phyloP scores from a whole-genome alignment of 2,329 filamentous ascomycete genomes.

The Colletotrichum sp. region DNA sequence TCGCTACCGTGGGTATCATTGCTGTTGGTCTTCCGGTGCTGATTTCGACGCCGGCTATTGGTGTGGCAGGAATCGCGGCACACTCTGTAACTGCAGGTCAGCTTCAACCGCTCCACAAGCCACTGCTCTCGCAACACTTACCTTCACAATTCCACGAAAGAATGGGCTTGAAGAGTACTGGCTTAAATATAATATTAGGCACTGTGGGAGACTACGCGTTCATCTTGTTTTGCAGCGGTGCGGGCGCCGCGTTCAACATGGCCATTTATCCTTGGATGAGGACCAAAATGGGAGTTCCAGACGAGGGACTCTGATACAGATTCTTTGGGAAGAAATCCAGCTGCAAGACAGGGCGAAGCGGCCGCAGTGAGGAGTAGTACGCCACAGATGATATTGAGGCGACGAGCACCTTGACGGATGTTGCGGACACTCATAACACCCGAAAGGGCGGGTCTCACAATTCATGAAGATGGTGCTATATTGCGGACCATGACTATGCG shows the following conservation, averaged over 20 bases:
- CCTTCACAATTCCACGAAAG: rapidly evolving
- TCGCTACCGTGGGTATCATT: neutral
- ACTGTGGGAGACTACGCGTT: rapidly evolving
- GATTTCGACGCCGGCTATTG: neutral
- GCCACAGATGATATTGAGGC: neutral
- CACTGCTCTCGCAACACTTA: neutral
- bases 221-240: neutral
- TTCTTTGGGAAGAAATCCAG: neutral
- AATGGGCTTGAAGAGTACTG: neutral
- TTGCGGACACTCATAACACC: rapidly evolving
- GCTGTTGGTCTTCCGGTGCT: neutral
- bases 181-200: rapidly evolving
- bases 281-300: rapidly evolving
- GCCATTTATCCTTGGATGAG: neutral
- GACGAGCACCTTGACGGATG: neutral
- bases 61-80: neutral
- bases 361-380: no score
- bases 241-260: neutral
- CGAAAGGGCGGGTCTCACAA: rapidly evolving
- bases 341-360: neutral
- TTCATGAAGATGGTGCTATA: no score
- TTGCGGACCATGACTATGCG: neutral
- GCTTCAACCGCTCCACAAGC: neutral
- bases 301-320: neutral
- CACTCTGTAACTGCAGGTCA: neutral